These are phyloP conservation scores for Citrus mangshanensis DNA, from an alignment of 345 rosid species.

Conservation along the genomic window DNA sequence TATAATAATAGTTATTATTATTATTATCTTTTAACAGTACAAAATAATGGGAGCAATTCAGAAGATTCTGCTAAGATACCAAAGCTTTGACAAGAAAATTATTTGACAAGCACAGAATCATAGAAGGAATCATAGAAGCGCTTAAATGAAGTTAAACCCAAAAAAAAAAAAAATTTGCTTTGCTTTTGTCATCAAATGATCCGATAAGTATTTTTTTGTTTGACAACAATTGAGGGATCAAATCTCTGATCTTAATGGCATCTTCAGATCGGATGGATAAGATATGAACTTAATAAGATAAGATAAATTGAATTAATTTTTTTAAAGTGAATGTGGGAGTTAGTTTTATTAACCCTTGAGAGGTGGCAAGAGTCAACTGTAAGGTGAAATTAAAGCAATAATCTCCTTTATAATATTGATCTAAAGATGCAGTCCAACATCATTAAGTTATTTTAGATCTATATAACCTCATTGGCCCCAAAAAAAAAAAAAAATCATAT, in stretches of 20 bases:
- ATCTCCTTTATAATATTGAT: neutral
- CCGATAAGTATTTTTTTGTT: neutral
- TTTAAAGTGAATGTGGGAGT: neutral
- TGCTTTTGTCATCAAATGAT: neutral
- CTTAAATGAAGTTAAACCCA: neutral
- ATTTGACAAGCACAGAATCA: slow-evolving; percentile 8
- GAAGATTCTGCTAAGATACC: slow-evolving; percentile 31
- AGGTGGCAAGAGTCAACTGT: slow-evolving; percentile 12
- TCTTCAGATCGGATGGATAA: slow-evolving; percentile 11
- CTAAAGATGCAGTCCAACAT: neutral
- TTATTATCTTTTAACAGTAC: neutral
- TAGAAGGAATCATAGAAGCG: slow-evolving; percentile 11
- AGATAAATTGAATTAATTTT: neutral
- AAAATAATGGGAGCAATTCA: slow-evolving; percentile 16
- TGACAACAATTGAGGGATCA: slow-evolving; percentile 14
- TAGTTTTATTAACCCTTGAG: slow-evolving; percentile 6
- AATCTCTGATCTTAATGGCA: slow-evolving; percentile 32
- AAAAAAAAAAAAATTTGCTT: neutral
- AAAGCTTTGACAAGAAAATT: neutral
- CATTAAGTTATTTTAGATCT: no score
- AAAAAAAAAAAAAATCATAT: neutral
- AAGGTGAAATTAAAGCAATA: neutral
- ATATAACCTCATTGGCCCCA: no score
- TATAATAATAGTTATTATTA: neutral
- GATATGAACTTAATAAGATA: neutral